A percentile compares a stretch with the other conserved stretches of the same genome.
Conservation (phyloP, 179 eudicot species). For the Silene noctiflora region DNA sequence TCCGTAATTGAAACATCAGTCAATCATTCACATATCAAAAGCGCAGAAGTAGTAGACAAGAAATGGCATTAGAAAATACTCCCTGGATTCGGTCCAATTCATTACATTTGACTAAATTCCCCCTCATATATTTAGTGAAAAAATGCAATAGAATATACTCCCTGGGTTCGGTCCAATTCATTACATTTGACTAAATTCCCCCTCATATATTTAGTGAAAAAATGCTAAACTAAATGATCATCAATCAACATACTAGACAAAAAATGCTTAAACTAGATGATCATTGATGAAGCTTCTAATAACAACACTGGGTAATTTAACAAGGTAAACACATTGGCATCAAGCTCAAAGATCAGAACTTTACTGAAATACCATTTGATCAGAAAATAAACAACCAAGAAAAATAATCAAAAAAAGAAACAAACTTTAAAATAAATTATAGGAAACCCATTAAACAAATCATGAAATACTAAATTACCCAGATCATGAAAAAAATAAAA, state of each 20-base stretch:
- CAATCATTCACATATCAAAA: slow-evolving; percentile 1
- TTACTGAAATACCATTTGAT: background rate
- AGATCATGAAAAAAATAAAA: slow-evolving; percentile 17
- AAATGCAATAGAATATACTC: background rate
- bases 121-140: too few relatives aligned
- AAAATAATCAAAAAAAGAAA: background rate
- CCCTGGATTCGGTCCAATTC: too few relatives aligned
- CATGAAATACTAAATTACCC: slow-evolving; percentile 16
- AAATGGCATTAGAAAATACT: background rate
- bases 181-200: too few relatives aligned
- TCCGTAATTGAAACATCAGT: slow-evolving; percentile 6
- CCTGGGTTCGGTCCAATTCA: too few relatives aligned
- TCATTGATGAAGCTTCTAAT: background rate
- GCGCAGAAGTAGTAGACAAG: too few relatives aligned
- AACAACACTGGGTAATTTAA: too few relatives aligned
- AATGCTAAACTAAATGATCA: background rate
- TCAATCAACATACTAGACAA: too few relatives aligned
- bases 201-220: background rate
- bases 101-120: too few relatives aligned
- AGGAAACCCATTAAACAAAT: slow-evolving; percentile 19
- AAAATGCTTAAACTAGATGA: too few relatives aligned
- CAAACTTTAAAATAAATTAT: background rate
- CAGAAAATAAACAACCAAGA: background rate
- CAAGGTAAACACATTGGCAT: too few relatives aligned
- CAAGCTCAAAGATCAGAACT: background rate